These are phyloP conservation scores for Chlamydomonas reinhardtii DNA, from an alignment of 163 green algal species.

Conservation along the genomic window DNA sequence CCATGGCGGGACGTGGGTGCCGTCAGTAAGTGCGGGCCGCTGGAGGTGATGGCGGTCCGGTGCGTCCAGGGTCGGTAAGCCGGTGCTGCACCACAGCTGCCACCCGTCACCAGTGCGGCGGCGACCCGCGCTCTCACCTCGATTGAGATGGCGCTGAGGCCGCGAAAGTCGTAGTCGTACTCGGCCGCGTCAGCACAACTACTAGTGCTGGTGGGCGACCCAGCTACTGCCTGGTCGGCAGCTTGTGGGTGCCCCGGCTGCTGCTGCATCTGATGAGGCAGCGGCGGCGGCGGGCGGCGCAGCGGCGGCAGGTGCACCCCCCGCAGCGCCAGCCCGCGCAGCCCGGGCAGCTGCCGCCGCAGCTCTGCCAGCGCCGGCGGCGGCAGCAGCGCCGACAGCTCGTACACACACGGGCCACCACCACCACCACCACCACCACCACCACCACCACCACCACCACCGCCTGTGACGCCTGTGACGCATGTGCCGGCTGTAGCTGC, in stretches of 20 bases:
- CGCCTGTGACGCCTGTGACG: background rate
- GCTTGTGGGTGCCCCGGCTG: background rate
- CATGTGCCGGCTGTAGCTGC: no score
- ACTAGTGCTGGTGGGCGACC: no score
- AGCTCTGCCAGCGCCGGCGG: slow-evolving; percentile 2
- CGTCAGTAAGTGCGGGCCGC: no score
- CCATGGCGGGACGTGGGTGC: no score
- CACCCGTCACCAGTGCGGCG: no score
- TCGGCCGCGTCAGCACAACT: background rate
- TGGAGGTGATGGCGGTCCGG: no score
- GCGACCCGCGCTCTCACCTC: background rate
- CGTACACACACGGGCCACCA: background rate
- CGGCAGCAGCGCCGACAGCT: slow-evolving; percentile 6
- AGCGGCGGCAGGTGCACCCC: background rate
- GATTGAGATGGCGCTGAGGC: background rate
- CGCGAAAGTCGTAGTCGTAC: slow-evolving; percentile 2
- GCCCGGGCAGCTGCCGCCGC: slow-evolving; percentile 16
- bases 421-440: background rate
- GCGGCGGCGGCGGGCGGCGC: background rate
- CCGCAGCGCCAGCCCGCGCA: background rate
- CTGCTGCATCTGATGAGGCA: background rate
- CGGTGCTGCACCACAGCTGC: no score
- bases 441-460: background rate
- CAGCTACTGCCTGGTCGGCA: no score
- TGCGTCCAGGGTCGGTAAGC: no score